Percentiles rank a stretch among this genome's conserved stretches.
Evolutionary conservation across 2,329 filamentous ascomycete species (phyloP).

Genomic region (Graphilbum ipis-grandicollis): DNA sequence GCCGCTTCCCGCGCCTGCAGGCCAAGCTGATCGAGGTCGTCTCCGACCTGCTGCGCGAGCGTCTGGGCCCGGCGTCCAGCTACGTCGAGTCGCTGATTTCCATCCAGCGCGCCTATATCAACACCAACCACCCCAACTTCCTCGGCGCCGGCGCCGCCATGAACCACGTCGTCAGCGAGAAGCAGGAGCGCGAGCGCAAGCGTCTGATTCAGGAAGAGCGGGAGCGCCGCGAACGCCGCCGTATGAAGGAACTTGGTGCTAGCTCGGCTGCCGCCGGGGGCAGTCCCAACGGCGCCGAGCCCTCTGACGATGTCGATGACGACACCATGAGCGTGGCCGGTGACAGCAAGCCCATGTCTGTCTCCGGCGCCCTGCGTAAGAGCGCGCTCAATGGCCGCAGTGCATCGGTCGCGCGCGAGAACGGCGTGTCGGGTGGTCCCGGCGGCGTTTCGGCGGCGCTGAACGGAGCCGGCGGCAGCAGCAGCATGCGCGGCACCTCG

Average conservation of each 20-base stretch:
- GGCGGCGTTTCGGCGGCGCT: conserved; percentile 41
- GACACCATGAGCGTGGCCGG: conserved; percentile 41
- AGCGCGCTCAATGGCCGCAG: conserved; percentile 46
- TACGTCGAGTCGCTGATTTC: conserved; percentile 96
- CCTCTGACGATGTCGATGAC: conserved; percentile 46
- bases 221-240: conserved; percentile 66
- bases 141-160: conserved; percentile 91
- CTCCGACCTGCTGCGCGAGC: conserved; percentile 82
- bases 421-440: conserved; percentile 22
- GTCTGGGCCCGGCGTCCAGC: conserved; percentile 69
- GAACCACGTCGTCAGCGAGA: conserved; percentile 88
- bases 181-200: conserved; percentile 86
- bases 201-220: conserved; percentile 65
- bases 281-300: conserved; percentile 32
- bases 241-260: conserved; percentile 71
- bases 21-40: conserved; percentile 97
- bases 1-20: conserved; percentile 80
- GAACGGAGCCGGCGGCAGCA: conserved; percentile 29
- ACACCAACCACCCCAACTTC: conserved; percentile 98
- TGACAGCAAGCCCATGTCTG: conserved; percentile 34
- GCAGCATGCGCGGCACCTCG: conserved; percentile 28
- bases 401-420: conserved; percentile 62
- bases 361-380: conserved; percentile 39
- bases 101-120: conserved; percentile 96
- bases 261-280: conserved; percentile 35